A percentile compares a stretch with the other conserved stretches of the same genome.
Conservation (phyloP, 129 eudicot genomes). For the Flaveria brownii region DNA sequence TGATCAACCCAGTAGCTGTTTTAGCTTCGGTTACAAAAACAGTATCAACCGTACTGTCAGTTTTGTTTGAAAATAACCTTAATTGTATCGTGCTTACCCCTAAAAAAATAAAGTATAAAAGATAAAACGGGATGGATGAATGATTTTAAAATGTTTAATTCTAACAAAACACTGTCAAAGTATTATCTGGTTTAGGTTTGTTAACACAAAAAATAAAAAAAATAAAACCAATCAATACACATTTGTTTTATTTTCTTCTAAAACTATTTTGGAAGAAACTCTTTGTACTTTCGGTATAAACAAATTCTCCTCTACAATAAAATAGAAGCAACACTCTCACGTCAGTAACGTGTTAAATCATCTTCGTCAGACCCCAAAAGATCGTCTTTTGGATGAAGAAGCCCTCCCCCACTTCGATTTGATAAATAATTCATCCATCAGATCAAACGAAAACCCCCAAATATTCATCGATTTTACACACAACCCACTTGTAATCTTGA, state of each 20-base stretch:
- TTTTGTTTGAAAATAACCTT: too few relatives aligned
- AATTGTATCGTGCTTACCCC: too few relatives aligned
- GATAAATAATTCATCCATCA: constrained; percentile 25
- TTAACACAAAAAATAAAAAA: too few relatives aligned
- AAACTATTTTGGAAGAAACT: not conserved
- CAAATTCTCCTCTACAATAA: not conserved
- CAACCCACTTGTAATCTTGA: constrained; percentile 8
- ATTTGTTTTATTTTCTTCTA: not conserved
- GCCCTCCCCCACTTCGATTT: constrained; percentile 23
- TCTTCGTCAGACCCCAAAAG: constrained; percentile 28
- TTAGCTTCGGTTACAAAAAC: too few relatives aligned
- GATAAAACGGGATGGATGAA: too few relatives aligned
- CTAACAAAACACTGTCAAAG: too few relatives aligned
- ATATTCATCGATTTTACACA: constrained; percentile 1
- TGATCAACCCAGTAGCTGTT: too few relatives aligned
- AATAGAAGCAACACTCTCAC: not conserved
- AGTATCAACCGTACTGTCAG: too few relatives aligned
- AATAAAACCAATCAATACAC: too few relatives aligned
- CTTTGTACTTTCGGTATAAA: not conserved
- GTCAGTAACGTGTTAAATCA: constrained; percentile 19
- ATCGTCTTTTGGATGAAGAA: constrained; percentile 26
- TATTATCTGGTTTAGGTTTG: too few relatives aligned
- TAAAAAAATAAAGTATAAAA: too few relatives aligned
- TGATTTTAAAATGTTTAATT: too few relatives aligned
- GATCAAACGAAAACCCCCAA: constrained; percentile 29